Evolutionary conservation across 2,329 filamentous ascomycete species (phyloP).

Genomic region (Aureobasidium sp.): DNA sequence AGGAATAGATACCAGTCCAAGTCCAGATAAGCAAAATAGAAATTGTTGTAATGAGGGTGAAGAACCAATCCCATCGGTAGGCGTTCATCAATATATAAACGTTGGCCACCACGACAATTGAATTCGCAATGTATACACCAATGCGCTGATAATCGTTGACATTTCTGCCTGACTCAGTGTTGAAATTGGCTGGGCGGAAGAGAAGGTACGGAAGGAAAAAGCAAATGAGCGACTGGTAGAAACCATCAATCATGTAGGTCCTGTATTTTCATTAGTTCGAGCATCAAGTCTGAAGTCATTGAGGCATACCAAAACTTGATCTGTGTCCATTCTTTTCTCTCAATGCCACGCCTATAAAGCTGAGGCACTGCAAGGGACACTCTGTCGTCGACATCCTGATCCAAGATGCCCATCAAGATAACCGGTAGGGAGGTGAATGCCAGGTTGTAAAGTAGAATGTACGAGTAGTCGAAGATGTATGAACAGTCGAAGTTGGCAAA

Average conservation of each 20-base stretch:
- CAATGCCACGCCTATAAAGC: conserved; percentile 90
- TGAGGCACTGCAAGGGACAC: conserved; percentile 92
- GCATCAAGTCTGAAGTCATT: background rate
- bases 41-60: conserved; percentile 70
- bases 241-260: conserved; percentile 85
- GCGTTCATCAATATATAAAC: conserved; percentile 92
- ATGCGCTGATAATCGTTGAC: conserved; percentile 76
- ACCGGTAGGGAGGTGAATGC: conserved; percentile 94
- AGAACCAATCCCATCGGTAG: conserved; percentile 97
- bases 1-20: conserved; percentile 87
- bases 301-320: conserved; percentile 81
- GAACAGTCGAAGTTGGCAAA: conserved; percentile 95
- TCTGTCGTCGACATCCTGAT: conserved; percentile 92
- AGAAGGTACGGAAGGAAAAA: conserved; percentile 90
- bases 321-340: conserved; percentile 94
- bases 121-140: conserved; percentile 78
- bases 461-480: conserved; percentile 95
- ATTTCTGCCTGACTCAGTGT: conserved; percentile 64
- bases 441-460: conserved; percentile 93
- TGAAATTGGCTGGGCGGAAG: conserved; percentile 61
- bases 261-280: conserved; percentile 21
- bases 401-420: conserved; percentile 90
- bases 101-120: conserved; percentile 83
- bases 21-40: conserved; percentile 86
- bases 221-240: conserved; percentile 89